Base-by-base conservation (phyloP, 306 rosid genomes). In the Hippophae gyantsensis region DNA sequence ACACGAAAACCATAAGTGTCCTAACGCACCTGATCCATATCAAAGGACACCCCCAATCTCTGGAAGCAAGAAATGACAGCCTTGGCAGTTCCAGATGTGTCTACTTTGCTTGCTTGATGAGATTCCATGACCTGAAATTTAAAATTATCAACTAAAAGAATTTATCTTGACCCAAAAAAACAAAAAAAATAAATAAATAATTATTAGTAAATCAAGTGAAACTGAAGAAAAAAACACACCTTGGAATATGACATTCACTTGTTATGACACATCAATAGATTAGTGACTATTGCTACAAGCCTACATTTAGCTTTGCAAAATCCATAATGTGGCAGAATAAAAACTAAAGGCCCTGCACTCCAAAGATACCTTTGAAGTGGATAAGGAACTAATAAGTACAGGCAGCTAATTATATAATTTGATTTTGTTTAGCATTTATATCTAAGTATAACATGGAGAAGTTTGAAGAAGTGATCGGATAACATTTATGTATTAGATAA, bases 81-180 rank as follows among this genome's bases (percentile, higher is more conserved):
- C 78, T 85, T 92, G 10, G 95, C 96, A 61, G 96, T 92, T 76
- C 99, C 96, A 70, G 99, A 92, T 60, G 86, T 73, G 66, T 88
- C 99, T 70, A 66, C 84, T 76, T 92, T 92, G 81, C 85, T 82
- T 68, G 96, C 72, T 79, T 87, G 99, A 76, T 87, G 96, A 57
- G 98, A 92, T 70, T 92, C 96, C 85, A 85, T 71, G 62, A 85
- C 96, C 96, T 92, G 71, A 72, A 55, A 63, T 82, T 72, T 70
- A 62, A 55, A 45, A 32, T 74, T 46, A 49, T 27, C 52, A 58
- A 79, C 69, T 66, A 67, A 68, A 66, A 60, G 67, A 60, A 72
- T 53, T 58, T 14, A 54, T 53, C 64, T 32, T 32, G 38, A 32
- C 3, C 38, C 3, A 2, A 32, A 32, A 32, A 32, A 32, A 32